These are phyloP conservation scores for Fusarium decemcellulare DNA, from an alignment of 2,329 filamentous ascomycete genomes.

Conservation along the genomic window DNA sequence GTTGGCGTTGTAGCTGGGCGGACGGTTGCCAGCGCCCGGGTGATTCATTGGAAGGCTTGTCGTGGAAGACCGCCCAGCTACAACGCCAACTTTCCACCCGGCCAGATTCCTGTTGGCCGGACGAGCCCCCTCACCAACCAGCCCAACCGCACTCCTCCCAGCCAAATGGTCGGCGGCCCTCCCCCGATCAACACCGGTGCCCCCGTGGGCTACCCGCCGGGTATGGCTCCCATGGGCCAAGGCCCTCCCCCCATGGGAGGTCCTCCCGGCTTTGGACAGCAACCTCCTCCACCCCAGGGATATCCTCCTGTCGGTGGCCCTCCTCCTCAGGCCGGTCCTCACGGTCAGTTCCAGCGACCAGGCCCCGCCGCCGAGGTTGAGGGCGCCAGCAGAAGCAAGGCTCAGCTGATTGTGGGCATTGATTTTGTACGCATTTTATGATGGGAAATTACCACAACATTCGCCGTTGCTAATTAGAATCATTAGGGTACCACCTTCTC, in stretches of 20 bases:
- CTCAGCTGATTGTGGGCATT: slow-evolving; percentile 98
- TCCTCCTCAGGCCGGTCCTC: slow-evolving; percentile 53
- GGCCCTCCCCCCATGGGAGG: slow-evolving; percentile 58
- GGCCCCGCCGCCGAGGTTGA: slow-evolving; percentile 81
- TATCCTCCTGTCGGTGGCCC: slow-evolving; percentile 62
- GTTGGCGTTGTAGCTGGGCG: too few relatives aligned
- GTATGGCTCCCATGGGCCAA: slow-evolving; percentile 60
- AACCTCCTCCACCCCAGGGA: slow-evolving; percentile 53
- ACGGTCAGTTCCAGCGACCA: slow-evolving; percentile 59
- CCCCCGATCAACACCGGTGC: slow-evolving; percentile 77
- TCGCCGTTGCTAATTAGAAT: slow-evolving; percentile 28
- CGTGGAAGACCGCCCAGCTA: slow-evolving; percentile 74
- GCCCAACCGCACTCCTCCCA: slow-evolving; percentile 68
- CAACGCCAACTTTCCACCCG: slow-evolving; percentile 67
- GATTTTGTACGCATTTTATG: slow-evolving; percentile 82
- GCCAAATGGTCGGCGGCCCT: slow-evolving; percentile 74
- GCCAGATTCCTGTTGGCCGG: slow-evolving; percentile 65
- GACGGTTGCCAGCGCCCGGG: slow-evolving; percentile 69
- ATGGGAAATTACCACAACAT: neutral
- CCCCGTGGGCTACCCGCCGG: slow-evolving; percentile 73
- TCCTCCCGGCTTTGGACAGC: slow-evolving; percentile 57
- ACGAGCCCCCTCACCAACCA: slow-evolving; percentile 66
- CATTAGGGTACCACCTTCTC: slow-evolving; percentile 94
- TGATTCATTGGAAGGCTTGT: slow-evolving; percentile 73
- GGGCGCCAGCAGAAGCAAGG: slow-evolving; percentile 90